Evolutionary conservation across 2,329 filamentous ascomycete species (phyloP).

Genomic region (Cryphonectria nitschkei): DNA sequence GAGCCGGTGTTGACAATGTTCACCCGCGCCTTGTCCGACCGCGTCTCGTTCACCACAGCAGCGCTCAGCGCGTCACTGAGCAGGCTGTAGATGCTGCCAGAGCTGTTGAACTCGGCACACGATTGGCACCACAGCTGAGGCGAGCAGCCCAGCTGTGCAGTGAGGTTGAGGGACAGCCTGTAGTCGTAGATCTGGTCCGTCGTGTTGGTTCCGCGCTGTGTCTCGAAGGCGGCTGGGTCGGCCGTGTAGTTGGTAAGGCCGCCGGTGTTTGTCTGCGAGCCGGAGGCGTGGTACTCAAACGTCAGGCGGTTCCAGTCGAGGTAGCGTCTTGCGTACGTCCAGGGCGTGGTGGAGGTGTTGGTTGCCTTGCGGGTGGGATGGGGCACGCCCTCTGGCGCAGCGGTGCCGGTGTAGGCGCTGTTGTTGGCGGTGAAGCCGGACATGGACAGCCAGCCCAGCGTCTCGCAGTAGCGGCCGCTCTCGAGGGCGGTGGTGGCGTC

Average conservation of each 20-base stretch:
- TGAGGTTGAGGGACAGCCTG: conserved; percentile 58
- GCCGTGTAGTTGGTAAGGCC: conserved; percentile 14
- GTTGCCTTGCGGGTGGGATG: conserved; percentile 46
- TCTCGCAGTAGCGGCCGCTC: conserved; percentile 70
- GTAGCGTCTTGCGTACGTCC: conserved; percentile 61
- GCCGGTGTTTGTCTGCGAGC: conserved; percentile 29
- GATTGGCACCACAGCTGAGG: conserved; percentile 62
- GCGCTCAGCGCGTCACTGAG: conserved; percentile 54
- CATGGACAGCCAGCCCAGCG: conserved; percentile 68
- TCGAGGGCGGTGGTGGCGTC: conserved; percentile 63
- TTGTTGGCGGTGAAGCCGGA: conserved; percentile 56
- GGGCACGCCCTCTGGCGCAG: conserved; percentile 42
- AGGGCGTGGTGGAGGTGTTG: conserved; percentile 42
- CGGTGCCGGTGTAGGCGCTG: conserved; percentile 44
- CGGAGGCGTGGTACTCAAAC: conserved; percentile 65
- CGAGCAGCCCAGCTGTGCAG: conserved; percentile 57
- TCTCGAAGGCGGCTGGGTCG: conserved; percentile 30
- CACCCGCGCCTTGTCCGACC: conserved; percentile 55
- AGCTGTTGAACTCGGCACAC: conserved; percentile 56
- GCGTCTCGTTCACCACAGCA: conserved; percentile 55
- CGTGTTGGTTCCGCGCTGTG: conserved; percentile 29
- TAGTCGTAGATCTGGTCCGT: conserved; percentile 41
- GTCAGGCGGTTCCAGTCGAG: conserved; percentile 71
- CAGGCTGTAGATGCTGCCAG: conserved; percentile 59
- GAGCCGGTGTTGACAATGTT: conserved; percentile 64